phyloP scores from a whole-genome alignment of 2,329 filamentous ascomycete genomes.

The Pyricularia sp. region DNA sequence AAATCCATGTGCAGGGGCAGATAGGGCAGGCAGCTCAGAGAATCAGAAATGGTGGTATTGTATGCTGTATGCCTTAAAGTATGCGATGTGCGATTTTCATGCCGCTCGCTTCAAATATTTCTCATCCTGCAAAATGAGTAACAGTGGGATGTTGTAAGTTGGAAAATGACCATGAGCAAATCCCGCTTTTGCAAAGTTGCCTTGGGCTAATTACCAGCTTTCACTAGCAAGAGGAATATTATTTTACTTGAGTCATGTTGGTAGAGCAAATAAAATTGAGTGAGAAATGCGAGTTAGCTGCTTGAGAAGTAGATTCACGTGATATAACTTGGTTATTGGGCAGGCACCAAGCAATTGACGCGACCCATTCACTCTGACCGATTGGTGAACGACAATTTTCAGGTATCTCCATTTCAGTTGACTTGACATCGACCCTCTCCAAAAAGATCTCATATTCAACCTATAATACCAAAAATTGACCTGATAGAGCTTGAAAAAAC shows the following conservation, averaged over 20 bases:
- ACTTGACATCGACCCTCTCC: neutral
- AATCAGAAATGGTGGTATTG: slow-evolving; percentile 2
- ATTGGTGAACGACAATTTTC: neutral
- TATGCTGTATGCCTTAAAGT: no score
- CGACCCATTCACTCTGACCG: neutral
- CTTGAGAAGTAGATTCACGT: neutral
- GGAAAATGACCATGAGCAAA: neutral
- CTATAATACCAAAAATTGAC: neutral
- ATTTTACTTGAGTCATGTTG: neutral
- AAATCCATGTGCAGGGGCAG: slow-evolving; percentile 50
- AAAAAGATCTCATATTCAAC: neutral
- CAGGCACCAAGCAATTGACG: neutral
- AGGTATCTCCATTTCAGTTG: neutral
- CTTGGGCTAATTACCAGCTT: neutral
- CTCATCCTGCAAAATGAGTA: neutral
- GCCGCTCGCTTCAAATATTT: neutral
- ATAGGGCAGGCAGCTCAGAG: neutral
- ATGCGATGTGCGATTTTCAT: neutral
- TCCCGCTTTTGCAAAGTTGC: neutral
- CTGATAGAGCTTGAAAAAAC: neutral
- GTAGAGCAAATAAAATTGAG: neutral
- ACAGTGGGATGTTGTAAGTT: neutral
- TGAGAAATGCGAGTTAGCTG: neutral
- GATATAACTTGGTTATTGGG: neutral
- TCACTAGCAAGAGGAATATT: neutral